Conservation (phyloP, 108 stramenopile species). For the Skeletonema marinoi region DNA sequence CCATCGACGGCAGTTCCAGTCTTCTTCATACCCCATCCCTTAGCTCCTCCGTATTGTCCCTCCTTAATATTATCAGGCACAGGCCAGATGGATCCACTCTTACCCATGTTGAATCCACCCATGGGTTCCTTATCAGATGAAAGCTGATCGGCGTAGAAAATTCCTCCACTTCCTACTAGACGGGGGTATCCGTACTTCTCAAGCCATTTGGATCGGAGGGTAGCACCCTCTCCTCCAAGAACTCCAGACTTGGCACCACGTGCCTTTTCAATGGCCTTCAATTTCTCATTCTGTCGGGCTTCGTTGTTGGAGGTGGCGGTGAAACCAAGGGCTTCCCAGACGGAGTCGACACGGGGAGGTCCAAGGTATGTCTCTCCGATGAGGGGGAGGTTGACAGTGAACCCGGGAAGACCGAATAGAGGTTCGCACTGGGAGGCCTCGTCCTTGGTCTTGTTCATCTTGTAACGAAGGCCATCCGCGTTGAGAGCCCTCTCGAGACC, state of each 20-base stretch:
- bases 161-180: slow-evolving; percentile 86
- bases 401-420: slow-evolving; percentile 66
- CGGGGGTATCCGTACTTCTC: slow-evolving; percentile 91
- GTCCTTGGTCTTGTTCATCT: slow-evolving; percentile 79
- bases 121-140: slow-evolving; percentile 84
- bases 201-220: slow-evolving; percentile 79
- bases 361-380: slow-evolving; percentile 88
- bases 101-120: slow-evolving; percentile 94
- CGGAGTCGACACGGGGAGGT: slow-evolving; percentile 81
- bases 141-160: slow-evolving; percentile 90
- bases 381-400: slow-evolving; percentile 81
- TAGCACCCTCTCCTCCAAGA: slow-evolving; percentile 68
- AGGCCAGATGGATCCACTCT: slow-evolving; percentile 85
- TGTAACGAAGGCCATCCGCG: slow-evolving; percentile 89
- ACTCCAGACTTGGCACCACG: slow-evolving; percentile 70
- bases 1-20: slow-evolving; percentile 78
- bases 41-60: slow-evolving; percentile 81
- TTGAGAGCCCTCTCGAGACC: slow-evolving; percentile 77
- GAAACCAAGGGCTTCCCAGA: slow-evolving; percentile 91
- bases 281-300: slow-evolving; percentile 83
- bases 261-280: slow-evolving; percentile 85
- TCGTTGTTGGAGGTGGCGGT: slow-evolving; percentile 91
- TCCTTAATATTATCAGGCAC: slow-evolving; percentile 74
- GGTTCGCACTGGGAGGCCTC: slow-evolving; percentile 77
- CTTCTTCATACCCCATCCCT: slow-evolving; percentile 95